Conservation (phyloP, 345 rosid species). For the Iberis pinnata region DNA sequence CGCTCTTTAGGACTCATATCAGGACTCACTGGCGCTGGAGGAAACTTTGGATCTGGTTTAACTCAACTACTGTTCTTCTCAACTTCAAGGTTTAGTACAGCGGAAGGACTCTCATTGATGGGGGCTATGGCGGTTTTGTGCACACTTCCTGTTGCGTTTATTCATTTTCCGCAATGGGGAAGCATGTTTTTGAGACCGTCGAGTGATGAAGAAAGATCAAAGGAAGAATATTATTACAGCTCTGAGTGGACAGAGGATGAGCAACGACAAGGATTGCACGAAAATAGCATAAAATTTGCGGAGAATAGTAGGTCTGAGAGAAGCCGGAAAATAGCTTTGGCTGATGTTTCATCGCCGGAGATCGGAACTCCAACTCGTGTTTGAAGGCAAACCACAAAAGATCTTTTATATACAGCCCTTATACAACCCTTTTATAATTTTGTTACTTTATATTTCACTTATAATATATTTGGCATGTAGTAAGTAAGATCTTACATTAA, state of each 20-base stretch:
- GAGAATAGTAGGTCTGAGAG: conserved; percentile 70
- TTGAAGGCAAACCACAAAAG: neutral
- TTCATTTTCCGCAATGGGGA: conserved; percentile 86
- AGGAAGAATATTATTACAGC: conserved; percentile 58
- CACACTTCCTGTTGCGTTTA: conserved; percentile 50
- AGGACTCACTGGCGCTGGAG: conserved; percentile 72
- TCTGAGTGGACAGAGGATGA: conserved; percentile 71
- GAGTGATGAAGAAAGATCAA: conserved; percentile 31
- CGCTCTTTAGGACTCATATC: conserved; percentile 69
- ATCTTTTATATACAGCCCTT: conserved; percentile 7
- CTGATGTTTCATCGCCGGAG: conserved; percentile 41
- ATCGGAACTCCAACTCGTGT: conserved; percentile 46
- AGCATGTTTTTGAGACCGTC: conserved; percentile 65
- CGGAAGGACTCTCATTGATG: conserved; percentile 52
- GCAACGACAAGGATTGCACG: conserved; percentile 50
- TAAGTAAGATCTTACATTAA: conserved; percentile 24
- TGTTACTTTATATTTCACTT: conserved; percentile 8
- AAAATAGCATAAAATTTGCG: conserved; percentile 60
- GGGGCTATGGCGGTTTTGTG: conserved; percentile 65
- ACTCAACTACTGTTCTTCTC: conserved; percentile 73
- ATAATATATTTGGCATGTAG: conserved; percentile 19
- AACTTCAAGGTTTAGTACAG: conserved; percentile 40
- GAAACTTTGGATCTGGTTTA: conserved; percentile 72
- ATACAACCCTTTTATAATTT: conserved; percentile 19
- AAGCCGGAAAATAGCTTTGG: conserved; percentile 40